Conservation (phyloP, 2,329 filamentous ascomycete genomes). For the Samsoniella hepiali region DNA sequence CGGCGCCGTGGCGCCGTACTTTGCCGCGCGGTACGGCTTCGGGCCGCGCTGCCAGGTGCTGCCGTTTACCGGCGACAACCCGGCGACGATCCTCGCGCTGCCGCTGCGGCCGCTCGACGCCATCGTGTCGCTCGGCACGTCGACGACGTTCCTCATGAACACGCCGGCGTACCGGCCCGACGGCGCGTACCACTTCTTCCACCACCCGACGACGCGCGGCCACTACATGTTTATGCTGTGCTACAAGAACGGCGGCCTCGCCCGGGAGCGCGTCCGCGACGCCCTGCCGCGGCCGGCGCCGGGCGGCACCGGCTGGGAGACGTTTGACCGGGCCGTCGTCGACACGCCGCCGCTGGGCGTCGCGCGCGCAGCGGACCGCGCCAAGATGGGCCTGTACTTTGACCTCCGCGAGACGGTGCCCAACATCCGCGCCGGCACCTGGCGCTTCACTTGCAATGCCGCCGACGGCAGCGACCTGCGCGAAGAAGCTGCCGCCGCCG, state of each 20-base stretch:
- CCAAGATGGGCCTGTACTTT: slow-evolving; percentile 92
- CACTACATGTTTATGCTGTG: slow-evolving; percentile 99
- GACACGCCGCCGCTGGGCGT: slow-evolving; percentile 68
- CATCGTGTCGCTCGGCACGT: slow-evolving; percentile 92
- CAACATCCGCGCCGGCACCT: slow-evolving; percentile 80
- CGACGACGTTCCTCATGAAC: slow-evolving; percentile 96
- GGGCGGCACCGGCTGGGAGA: slow-evolving; percentile 63
- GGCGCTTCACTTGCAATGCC: slow-evolving; percentile 66
- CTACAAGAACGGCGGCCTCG: slow-evolving; percentile 96
- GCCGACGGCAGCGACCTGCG: slow-evolving; percentile 52
- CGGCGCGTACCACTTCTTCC: slow-evolving; percentile 94
- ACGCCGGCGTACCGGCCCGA: slow-evolving; percentile 89
- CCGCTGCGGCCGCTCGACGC: slow-evolving; percentile 85
- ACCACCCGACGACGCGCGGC: slow-evolving; percentile 85
- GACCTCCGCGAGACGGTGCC: slow-evolving; percentile 93
- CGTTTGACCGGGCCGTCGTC: slow-evolving; percentile 73
- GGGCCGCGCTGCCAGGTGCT: slow-evolving; percentile 69
- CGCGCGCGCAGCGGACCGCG: slow-evolving; percentile 47
- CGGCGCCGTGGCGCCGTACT: slow-evolving; percentile 75
- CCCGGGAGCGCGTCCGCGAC: slow-evolving; percentile 86
- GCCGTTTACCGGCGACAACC: slow-evolving; percentile 94
- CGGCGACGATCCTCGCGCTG: slow-evolving; percentile 86
- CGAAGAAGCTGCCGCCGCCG: slow-evolving; percentile 29
- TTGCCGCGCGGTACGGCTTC: slow-evolving; percentile 75
- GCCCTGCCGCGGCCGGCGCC: slow-evolving; percentile 57